These are phyloP conservation scores for Sarocladiaceae sp. DNA, from an alignment of 2,329 filamentous ascomycete species.

Conservation along the genomic window DNA sequence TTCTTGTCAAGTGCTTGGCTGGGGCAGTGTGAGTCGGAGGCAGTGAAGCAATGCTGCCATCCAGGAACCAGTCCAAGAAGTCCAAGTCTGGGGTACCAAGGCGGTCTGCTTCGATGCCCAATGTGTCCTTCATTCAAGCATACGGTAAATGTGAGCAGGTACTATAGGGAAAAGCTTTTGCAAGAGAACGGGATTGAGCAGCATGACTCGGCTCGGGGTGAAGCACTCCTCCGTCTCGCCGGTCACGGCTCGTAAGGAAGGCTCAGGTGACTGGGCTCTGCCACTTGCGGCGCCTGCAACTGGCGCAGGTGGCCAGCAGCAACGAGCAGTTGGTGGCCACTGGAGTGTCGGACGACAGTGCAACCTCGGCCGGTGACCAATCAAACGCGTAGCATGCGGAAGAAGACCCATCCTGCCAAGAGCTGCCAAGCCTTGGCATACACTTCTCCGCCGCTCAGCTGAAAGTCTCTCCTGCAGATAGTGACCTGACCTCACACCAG, in stretches of 20 bases:
- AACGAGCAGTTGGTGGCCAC: constrained; percentile 6
- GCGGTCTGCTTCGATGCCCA: too few species aligned
- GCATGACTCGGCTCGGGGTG: constrained; percentile 2
- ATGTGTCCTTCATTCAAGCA: too few species aligned
- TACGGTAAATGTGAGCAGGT: not conserved
- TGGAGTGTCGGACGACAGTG: too few species aligned
- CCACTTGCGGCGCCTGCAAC: constrained; percentile 3
- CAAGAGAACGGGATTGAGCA: not conserved
- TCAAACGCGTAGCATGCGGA: not conserved
- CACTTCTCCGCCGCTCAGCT: constrained; percentile 18
- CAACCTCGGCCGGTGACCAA: not conserved
- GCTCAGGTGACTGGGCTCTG: constrained; percentile 9
- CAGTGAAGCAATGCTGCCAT: too few species aligned
- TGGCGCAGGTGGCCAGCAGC: too few species aligned
- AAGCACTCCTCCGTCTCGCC: not conserved
- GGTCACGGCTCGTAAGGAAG: not conserved
- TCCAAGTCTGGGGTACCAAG: too few species aligned
- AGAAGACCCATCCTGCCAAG: constrained; percentile 23
- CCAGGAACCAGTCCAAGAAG: too few species aligned
- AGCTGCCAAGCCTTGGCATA: constrained; percentile 30
- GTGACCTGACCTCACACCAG: not conserved
- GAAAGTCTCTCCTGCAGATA: not conserved
- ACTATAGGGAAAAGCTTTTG: not conserved
- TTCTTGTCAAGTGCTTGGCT: constrained; percentile 6
- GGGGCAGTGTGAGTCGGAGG: not conserved